phyloP scores from a whole-genome alignment of 352 stramenopile genomes.

The Phytopythium chamaehyphon region DNA sequence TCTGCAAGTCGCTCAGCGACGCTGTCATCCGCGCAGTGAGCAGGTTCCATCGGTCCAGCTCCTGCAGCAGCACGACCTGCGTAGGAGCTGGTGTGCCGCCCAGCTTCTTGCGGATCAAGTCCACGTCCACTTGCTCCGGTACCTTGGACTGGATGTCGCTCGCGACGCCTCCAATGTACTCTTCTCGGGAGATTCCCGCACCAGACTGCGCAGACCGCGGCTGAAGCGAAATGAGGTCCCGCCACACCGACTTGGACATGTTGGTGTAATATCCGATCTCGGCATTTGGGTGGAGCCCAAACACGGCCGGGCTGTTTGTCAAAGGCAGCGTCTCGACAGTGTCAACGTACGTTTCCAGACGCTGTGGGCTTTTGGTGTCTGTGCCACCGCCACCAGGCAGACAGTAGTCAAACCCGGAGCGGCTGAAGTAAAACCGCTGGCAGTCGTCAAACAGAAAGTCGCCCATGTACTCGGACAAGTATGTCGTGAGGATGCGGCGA shows the following conservation, averaged over 20 bases:
- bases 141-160: slow-evolving; percentile 92
- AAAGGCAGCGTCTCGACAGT: slow-evolving; percentile 90
- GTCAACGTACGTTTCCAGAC: slow-evolving; percentile 71
- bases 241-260: slow-evolving; percentile 93
- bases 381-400: slow-evolving; percentile 41
- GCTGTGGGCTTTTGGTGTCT: slow-evolving; percentile 7
- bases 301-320: slow-evolving; percentile 93
- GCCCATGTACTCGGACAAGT: slow-evolving; percentile 95
- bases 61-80: slow-evolving; percentile 93
- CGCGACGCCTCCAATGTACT: slow-evolving; percentile 88
- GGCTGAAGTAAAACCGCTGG: slow-evolving; percentile 92
- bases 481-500: slow-evolving; percentile 92
- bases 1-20: slow-evolving; percentile 89
- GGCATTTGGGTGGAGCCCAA: slow-evolving; percentile 94
- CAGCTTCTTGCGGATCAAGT: slow-evolving; percentile 82
- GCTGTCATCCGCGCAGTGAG: slow-evolving; percentile 81
- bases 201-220: slow-evolving; percentile 75
- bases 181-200: slow-evolving; percentile 87
- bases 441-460: slow-evolving; percentile 96
- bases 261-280: slow-evolving; percentile 97
- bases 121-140: slow-evolving; percentile 81
- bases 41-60: slow-evolving; percentile 94
- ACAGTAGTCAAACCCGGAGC: slow-evolving; percentile 92
- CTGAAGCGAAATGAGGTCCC: slow-evolving; percentile 91
- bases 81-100: slow-evolving; percentile 76